A percentile compares a stretch with the other conserved stretches of the same genome.
Evolutionary conservation across 306 rosid genomes (phyloP).

Genomic region (Vigna unguiculata): DNA sequence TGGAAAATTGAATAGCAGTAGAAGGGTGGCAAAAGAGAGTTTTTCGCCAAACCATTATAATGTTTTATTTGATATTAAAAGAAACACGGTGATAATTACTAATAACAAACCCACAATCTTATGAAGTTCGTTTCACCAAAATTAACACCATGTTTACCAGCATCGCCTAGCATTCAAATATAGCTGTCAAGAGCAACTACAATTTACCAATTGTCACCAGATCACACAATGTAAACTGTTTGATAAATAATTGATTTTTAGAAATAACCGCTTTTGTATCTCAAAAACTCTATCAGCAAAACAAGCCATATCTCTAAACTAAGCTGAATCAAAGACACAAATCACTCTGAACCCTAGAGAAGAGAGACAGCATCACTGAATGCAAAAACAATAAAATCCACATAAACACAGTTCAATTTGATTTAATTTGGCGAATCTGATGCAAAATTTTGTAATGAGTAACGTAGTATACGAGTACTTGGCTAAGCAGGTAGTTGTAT

Average conservation of each 20-base stretch:
- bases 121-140: neutral
- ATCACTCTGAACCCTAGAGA: neutral
- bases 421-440: neutral
- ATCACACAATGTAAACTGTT: neutral
- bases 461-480: neutral
- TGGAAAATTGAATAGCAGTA: neutral
- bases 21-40: too few relatives aligned
- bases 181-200: neutral
- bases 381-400: neutral
- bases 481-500: too few relatives aligned
- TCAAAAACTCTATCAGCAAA: neutral
- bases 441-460: neutral
- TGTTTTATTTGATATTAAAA: too few relatives aligned
- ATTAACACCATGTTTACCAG: neutral
- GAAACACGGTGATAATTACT: too few relatives aligned
- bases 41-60: too few relatives aligned
- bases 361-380: neutral
- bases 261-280: neutral
- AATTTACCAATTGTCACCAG: neutral
- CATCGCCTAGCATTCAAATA: neutral
- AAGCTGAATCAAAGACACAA: neutral
- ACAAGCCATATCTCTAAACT: neutral
- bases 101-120: too few relatives aligned
- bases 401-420: too few relatives aligned
- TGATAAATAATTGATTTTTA: neutral